Percentiles rank a stretch among this genome's conserved stretches.
Conservation (phyloP, 2,329 filamentous ascomycete genomes). For the Penicillium glabrum region DNA sequence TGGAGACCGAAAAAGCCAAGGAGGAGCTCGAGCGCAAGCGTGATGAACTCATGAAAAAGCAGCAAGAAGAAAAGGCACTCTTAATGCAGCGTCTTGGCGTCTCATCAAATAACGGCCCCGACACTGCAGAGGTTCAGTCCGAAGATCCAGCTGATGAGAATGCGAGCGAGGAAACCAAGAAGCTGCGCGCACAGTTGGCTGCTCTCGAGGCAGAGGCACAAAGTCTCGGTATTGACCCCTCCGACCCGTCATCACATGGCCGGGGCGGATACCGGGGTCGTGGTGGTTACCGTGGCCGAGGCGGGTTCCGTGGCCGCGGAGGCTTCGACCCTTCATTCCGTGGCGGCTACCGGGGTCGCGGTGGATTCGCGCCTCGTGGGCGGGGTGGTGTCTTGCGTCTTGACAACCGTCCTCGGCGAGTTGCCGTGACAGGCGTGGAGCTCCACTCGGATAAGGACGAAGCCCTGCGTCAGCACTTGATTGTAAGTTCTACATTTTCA, state of each 20-base stretch:
- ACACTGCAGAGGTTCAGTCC: conserved; percentile 23
- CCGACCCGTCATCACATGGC: conserved; percentile 25
- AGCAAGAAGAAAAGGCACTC: conserved; percentile 55
- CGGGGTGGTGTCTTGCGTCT: conserved; percentile 56
- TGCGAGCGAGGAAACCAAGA: conserved; percentile 50
- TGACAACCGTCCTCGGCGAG: conserved; percentile 58
- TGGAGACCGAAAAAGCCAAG: conserved; percentile 53
- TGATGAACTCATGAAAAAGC: conserved; percentile 51
- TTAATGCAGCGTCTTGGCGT: conserved; percentile 51
- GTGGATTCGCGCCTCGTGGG: conserved; percentile 38
- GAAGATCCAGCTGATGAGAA: conserved; percentile 33
- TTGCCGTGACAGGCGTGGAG: conserved; percentile 52
- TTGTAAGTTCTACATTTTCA: conserved; percentile 36
- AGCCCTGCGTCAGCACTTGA: conserved; percentile 56
- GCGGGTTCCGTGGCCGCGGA: conserved; percentile 44
- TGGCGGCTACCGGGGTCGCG: conserved; percentile 45
- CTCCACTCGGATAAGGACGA: conserved; percentile 54
- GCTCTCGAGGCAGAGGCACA: conserved; percentile 57
- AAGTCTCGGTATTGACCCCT: conserved; percentile 53
- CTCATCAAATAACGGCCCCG: conserved; percentile 33
- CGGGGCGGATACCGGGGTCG: conserved; percentile 36
- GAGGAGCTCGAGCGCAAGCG: conserved; percentile 55
- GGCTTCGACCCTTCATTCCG: conserved; percentile 41
- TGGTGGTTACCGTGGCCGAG: conserved; percentile 38
- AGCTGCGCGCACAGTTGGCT: conserved; percentile 55